A percentile compares a stretch with the other conserved stretches of the same genome.
phyloP scores from a whole-genome alignment of 192 early-diverging fungal genomes.

The Coemansia sp. region DNA sequence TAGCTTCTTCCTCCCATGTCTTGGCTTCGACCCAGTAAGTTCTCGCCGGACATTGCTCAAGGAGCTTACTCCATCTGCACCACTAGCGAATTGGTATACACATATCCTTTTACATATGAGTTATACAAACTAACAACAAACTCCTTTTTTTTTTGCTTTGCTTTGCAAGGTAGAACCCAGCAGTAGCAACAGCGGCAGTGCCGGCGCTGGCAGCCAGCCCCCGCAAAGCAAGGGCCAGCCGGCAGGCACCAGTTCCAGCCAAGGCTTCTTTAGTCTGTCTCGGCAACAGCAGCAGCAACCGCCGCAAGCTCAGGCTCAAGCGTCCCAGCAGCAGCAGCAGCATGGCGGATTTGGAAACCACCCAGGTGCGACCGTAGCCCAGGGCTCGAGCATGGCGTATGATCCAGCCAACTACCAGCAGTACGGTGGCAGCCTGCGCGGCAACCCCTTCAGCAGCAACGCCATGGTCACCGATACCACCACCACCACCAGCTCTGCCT shows the following conservation, averaged over 20 bases:
- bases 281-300: constrained; percentile 30
- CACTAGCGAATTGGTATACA: neutral
- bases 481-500: constrained; percentile 23
- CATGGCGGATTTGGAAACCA: constrained; percentile 9
- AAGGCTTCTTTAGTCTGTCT: constrained; percentile 13
- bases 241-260: neutral
- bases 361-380: neutral
- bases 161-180: constrained; percentile 14
- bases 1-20: constrained; percentile 25
- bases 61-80: neutral
- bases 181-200: neutral
- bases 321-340: constrained; percentile 7
- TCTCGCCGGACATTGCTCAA: neutral
- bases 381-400: constrained; percentile 22
- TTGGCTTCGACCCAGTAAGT: constrained; percentile 54
- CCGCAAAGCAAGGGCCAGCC: constrained; percentile 1
- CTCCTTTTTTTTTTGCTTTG: neutral
- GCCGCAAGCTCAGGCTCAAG: constrained; percentile 15
- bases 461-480: constrained; percentile 11
- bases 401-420: constrained; percentile 7
- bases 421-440: constrained; percentile 11
- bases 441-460: constrained; percentile 9
- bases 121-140: neutral
- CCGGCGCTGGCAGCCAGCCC: constrained; percentile 5
- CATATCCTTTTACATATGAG: neutral